Conservation (phyloP, 495 filamentous ascomycete species). For the Pseudomonodictys pantanalensis region DNA sequence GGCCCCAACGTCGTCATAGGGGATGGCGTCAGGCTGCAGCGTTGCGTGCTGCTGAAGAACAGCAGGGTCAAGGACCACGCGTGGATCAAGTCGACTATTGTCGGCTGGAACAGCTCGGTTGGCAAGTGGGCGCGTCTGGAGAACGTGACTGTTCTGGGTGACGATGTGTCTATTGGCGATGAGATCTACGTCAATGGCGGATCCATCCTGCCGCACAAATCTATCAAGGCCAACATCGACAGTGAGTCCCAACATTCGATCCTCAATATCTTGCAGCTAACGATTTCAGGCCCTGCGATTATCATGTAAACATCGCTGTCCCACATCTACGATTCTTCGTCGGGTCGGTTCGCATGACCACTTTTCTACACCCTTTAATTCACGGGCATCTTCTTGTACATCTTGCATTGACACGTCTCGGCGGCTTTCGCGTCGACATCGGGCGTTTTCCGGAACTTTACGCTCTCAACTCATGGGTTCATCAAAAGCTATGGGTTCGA, state of each 20-base stretch:
- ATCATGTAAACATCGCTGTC: conserved; percentile 28
- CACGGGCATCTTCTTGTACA: conserved; percentile 31
- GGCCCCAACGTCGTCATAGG: conserved; percentile 92
- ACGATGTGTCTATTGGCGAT: conserved; percentile 98
- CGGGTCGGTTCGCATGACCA: background rate
- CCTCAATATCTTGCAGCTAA: conserved; percentile 2
- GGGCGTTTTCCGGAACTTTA: no score
- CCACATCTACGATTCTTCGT: background rate
- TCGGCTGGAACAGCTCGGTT: conserved; percentile 97
- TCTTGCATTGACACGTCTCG: conserved; percentile 11
- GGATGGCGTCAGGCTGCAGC: conserved; percentile 91
- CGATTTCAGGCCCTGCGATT: conserved; percentile 26
- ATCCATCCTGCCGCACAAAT: conserved; percentile 95
- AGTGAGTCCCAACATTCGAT: conserved; percentile 46
- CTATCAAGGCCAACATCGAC: conserved; percentile 98
- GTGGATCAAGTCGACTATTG: conserved; percentile 98
- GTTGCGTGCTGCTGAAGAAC: conserved; percentile 83
- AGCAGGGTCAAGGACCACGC: conserved; percentile 98
- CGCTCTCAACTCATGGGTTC: no score
- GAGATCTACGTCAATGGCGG: conserved; percentile 99
- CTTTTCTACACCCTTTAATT: conserved; percentile 28
- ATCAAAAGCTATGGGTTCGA: no score
- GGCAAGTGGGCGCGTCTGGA: conserved; percentile 95
- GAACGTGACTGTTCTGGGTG: conserved; percentile 94
- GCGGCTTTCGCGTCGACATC: no score